Evolutionary conservation across 345 rosid genomes (phyloP).

Genomic region (Erodium maritimum): DNA sequence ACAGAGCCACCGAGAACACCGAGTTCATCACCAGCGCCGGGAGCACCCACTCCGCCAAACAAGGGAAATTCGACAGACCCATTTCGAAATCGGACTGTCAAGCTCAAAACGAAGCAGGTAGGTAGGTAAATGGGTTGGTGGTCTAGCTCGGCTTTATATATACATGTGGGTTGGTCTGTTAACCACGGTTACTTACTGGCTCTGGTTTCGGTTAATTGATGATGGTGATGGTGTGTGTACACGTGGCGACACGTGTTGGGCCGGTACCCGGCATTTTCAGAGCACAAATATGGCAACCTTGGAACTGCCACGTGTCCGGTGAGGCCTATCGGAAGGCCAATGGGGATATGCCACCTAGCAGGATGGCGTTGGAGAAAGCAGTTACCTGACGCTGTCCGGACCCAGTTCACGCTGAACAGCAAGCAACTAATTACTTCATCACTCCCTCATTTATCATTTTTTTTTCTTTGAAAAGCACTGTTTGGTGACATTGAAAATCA

Average conservation of each 20-base stretch:
- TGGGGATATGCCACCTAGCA: neutral
- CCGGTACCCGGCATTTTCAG: neutral
- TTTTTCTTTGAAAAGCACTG: too few relatives aligned
- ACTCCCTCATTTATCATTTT: too few relatives aligned
- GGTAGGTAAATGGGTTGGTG: neutral
- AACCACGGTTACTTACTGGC: neutral
- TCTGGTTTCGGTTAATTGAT: neutral
- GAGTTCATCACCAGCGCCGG: slow-evolving; percentile 63
- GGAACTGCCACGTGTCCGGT: slow-evolving; percentile 7
- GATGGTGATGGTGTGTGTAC: slow-evolving; percentile 1
- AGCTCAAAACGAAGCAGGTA: neutral
- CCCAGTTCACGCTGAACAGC: too few relatives aligned
- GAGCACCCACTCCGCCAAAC: slow-evolving; percentile 47
- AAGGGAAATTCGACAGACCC: slow-evolving; percentile 68
- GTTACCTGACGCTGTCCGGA: too few relatives aligned
- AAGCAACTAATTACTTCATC: too few relatives aligned
- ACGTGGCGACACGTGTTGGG: slow-evolving; percentile 37
- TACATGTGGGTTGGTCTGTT: neutral
- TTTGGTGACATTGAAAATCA: too few relatives aligned
- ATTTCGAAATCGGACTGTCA: slow-evolving; percentile 13
- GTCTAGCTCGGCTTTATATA: neutral
- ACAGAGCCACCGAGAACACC: slow-evolving; percentile 40
- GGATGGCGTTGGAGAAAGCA: too few relatives aligned
- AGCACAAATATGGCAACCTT: neutral
- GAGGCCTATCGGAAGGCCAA: neutral